Percentiles rank a stretch among this genome's conserved stretches.
Evolutionary conservation across 805 yeast genomes (phyloP).

Genomic region (Starmera dryadoides): DNA sequence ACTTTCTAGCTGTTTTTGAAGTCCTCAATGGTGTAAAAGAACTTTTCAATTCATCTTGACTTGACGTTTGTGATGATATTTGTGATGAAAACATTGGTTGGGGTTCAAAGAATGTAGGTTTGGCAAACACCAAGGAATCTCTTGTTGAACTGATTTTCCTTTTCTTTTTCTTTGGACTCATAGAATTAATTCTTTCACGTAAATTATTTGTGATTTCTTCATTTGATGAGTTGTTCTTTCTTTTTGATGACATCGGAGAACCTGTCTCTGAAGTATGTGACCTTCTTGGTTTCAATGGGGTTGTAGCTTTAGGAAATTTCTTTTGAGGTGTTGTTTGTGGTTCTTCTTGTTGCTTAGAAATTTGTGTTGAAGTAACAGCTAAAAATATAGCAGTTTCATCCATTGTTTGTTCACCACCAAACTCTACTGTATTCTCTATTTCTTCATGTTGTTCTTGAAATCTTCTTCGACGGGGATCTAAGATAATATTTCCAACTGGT

Average conservation of each 20-base stretch:
- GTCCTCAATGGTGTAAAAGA: constrained; percentile 20
- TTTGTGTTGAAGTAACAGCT: background rate
- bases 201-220: constrained; percentile 9
- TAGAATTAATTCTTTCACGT: constrained; percentile 16
- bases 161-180: constrained; percentile 18
- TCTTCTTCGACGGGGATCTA: too few species aligned
- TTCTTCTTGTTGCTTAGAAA: background rate
- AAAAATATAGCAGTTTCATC: constrained; percentile 8
- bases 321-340: too few species aligned
- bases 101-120: background rate
- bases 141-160: background rate
- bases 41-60: constrained; percentile 7
- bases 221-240: constrained; percentile 4
- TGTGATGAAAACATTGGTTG: background rate
- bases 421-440: too few species aligned
- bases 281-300: constrained; percentile 18
- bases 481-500: constrained; percentile 4
- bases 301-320: constrained; percentile 1
- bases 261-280: constrained; percentile 24
- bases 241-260: constrained; percentile 20
- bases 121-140: constrained; percentile 1
- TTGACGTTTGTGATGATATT: background rate
- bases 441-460: too few species aligned
- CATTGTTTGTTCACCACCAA: constrained; percentile 1
- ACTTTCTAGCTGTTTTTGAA: constrained; percentile 6